Percentiles rank a stretch among this genome's conserved stretches.
Conservation (phyloP, 495 filamentous ascomycete species). For the Hypoxylon crocopeplum region DNA sequence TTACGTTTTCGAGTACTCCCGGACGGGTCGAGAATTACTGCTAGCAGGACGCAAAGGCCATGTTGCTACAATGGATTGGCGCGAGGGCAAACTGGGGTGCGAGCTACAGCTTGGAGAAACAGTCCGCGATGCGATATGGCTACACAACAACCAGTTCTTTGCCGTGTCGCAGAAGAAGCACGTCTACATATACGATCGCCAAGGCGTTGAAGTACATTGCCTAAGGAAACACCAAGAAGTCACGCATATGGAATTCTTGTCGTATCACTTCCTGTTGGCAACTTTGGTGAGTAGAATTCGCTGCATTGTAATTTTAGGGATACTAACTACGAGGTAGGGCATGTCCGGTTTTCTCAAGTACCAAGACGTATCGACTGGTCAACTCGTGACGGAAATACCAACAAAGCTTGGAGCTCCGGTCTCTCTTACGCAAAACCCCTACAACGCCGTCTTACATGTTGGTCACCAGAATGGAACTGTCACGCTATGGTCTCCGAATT, state of each 20-base stretch:
- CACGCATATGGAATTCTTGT: constrained; percentile 93
- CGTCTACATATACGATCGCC: constrained; percentile 86
- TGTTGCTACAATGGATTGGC: constrained; percentile 96
- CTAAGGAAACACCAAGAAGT: constrained; percentile 89
- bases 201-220: constrained; percentile 90
- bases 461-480: constrained; percentile 96
- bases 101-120: constrained; percentile 92
- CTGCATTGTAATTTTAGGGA: not conserved
- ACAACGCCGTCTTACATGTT: constrained; percentile 88
- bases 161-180: constrained; percentile 98
- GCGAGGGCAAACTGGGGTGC: constrained; percentile 85
- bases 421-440: constrained; percentile 82
- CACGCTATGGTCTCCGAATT: constrained; percentile 95
- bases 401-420: constrained; percentile 86
- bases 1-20: constrained; percentile 84
- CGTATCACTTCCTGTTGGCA: constrained; percentile 93
- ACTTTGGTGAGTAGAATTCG: constrained; percentile 67
- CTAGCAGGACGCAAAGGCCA: constrained; percentile 92
- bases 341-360: constrained; percentile 90
- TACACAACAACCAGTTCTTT: constrained; percentile 96
- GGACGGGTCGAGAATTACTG: constrained; percentile 84
- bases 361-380: constrained; percentile 92
- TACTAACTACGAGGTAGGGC: constrained; percentile 57
- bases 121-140: constrained; percentile 85
- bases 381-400: constrained; percentile 79